A percentile compares a stretch with the other conserved stretches of the same genome.
Conservation (phyloP, 1,139 yeast species). For the Trichomonascaceae sp. region DNA sequence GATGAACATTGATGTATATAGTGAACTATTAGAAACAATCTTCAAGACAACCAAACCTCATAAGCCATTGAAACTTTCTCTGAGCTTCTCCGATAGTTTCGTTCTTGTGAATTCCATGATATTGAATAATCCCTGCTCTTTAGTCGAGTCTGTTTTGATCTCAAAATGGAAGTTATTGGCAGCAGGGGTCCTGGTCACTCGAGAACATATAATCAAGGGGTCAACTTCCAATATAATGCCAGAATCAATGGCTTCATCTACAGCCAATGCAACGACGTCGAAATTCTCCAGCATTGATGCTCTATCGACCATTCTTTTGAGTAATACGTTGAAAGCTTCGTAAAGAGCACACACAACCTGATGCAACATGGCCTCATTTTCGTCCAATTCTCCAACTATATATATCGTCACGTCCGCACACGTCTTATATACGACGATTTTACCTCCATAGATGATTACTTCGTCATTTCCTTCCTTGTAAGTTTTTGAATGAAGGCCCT, state of each 20-base stretch:
- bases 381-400: slow-evolving; percentile 69
- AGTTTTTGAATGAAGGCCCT: slow-evolving; percentile 63
- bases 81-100: slow-evolving; percentile 73
- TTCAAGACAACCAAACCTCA: too few species aligned
- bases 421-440: slow-evolving; percentile 72
- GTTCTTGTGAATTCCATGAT: slow-evolving; percentile 89
- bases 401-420: slow-evolving; percentile 65
- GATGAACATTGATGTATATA: background rate
- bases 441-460: slow-evolving; percentile 62
- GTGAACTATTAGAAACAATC: too few species aligned
- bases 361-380: slow-evolving; percentile 79
- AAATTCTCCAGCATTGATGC: slow-evolving; percentile 72
- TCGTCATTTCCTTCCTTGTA: slow-evolving; percentile 77
- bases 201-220: slow-evolving; percentile 74
- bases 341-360: slow-evolving; percentile 71
- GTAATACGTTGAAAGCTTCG: slow-evolving; percentile 73
- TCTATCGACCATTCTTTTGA: slow-evolving; percentile 73
- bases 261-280: slow-evolving; percentile 77
- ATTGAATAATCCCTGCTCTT: slow-evolving; percentile 80
- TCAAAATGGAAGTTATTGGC: slow-evolving; percentile 62
- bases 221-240: slow-evolving; percentile 90
- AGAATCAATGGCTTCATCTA: slow-evolving; percentile 82
- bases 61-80: slow-evolving; percentile 48
- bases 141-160: slow-evolving; percentile 18
- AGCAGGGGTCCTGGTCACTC: slow-evolving; percentile 81